Evolutionary conservation across 352 stramenopile genomes (phyloP), one percentile per base, ranked within the genome.

Genomic region (Phytophthora fragariae): DNA sequence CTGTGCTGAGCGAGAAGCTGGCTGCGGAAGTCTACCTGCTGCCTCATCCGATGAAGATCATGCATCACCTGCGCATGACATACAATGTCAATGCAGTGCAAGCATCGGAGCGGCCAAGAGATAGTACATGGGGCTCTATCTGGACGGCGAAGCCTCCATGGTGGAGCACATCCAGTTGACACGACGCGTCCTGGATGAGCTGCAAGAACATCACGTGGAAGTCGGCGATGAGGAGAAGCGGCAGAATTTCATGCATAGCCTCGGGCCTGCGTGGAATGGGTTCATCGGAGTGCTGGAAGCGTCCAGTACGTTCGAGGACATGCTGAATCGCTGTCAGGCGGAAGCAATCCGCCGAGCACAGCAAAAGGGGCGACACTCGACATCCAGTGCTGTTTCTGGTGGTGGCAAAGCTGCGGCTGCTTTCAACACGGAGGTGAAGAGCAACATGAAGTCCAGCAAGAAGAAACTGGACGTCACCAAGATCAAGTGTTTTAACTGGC

Each of bases 151-250:
- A 27, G 35, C 11, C 21, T 64, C 55, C 27, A 70, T 59, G 47
- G 29, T 65, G 21, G 49, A 62, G 33, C 47, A 70, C 41, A 63
- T 62, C 21, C 56, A 69, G 62, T 39, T 17, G 39, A 57, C 53
- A 47, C 56, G 11, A 57, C 57, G 57, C 55, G 65, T 72, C 35
- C 10, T 64, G 46, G 55, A 59, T 59, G 63, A 70, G 44, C 44
- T 70, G 33, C 19, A 70, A 46, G 63, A 68, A 19, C 35, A 10
- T 44, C 50, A 54, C 19, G 35, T 55, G 63, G 5, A 2, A 15
- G 19, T 64, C 31, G 17, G 21, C 17, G 49, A 72, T 33, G 24
- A 62, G 24, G 24, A 27, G 44, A 50, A 47, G 24, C 62, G 24
- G 24, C 24, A 27, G 24, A 27, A 27, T 27, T 27, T 27, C 24